Evolutionary conservation across 257 asterid genomes (phyloP).

Genomic region (Solanum virginianum): DNA sequence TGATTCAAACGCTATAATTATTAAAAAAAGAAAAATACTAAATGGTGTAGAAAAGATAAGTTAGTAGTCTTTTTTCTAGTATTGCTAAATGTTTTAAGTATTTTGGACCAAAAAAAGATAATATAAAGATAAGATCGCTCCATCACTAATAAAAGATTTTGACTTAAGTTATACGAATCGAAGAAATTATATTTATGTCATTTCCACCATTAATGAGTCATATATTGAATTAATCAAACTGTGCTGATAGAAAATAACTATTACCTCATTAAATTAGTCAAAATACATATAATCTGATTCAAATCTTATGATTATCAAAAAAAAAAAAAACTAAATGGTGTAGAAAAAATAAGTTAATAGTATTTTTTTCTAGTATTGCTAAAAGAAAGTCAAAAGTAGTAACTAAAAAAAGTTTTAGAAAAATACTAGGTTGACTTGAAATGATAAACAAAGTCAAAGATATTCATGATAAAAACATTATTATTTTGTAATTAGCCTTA

Average conservation of each 20-base stretch:
- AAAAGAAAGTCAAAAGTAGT: not conserved
- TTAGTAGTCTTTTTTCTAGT: not conserved
- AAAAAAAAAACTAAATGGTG: not conserved
- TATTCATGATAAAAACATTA: not conserved
- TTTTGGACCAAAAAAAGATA: not conserved
- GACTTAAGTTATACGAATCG: not conserved
- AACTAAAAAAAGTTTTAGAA: not conserved
- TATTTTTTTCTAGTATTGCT: not conserved
- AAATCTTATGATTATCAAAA: not conserved
- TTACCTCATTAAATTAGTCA: not conserved
- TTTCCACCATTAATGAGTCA: not conserved
- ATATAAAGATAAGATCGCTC: not conserved
- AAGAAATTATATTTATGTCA: not conserved
- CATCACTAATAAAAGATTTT: not conserved
- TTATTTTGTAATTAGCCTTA: not conserved
- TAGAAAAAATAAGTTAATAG: not conserved
- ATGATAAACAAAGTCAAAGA: not conserved
- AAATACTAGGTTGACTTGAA: not conserved
- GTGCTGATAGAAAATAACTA: not conserved
- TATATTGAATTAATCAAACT: not conserved
- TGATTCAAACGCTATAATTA: not conserved
- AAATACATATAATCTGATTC: not conserved
- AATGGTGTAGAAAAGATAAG: not conserved
- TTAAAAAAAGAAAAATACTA: not conserved
- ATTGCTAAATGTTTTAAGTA: not conserved